Evolutionary conservation across 2,329 filamentous ascomycete species (phyloP).

Genomic region (Colletotrichum sansevieriae): DNA sequence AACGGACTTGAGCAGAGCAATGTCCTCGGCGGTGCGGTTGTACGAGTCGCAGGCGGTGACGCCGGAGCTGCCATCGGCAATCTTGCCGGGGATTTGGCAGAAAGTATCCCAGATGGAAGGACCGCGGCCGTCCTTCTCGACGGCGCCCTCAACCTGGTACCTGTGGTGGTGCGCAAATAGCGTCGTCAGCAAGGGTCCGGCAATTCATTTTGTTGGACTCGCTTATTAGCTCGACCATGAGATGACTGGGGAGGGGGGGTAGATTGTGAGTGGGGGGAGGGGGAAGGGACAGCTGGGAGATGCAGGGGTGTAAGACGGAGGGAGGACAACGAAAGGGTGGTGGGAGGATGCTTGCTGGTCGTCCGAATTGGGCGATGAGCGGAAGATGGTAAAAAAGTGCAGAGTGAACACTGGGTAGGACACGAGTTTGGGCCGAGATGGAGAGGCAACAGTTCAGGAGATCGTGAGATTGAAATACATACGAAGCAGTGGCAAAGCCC

Average conservation of each 20-base stretch:
- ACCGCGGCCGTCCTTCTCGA: constrained; percentile 80
- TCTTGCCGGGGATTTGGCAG: constrained; percentile 83
- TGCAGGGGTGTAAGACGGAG: constrained; percentile 32
- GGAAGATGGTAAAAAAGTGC: constrained; percentile 27
- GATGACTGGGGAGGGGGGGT: neutral
- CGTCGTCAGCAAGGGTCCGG: constrained; percentile 33
- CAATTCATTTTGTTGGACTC: constrained; percentile 25
- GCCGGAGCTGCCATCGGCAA: constrained; percentile 81
- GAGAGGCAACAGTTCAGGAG: constrained; percentile 2
- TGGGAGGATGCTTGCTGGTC: constrained; percentile 27
- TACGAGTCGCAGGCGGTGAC: constrained; percentile 89
- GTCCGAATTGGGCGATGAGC: constrained; percentile 34
- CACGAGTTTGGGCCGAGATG: constrained; percentile 5
- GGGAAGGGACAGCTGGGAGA: constrained; percentile 5
- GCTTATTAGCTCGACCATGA: constrained; percentile 9
- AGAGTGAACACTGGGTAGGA: constrained; percentile 19
- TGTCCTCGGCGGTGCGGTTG: constrained; percentile 82
- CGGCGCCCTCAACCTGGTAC: constrained; percentile 88
- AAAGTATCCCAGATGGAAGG: constrained; percentile 94
- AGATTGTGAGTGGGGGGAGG: constrained; percentile 7
- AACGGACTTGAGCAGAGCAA: constrained; percentile 79
- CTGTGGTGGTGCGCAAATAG: constrained; percentile 57
- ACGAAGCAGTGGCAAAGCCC: constrained; percentile 86
- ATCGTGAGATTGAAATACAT: constrained; percentile 49
- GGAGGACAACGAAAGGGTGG: constrained; percentile 19